Base-by-base conservation (phyloP, 768 basidiomycete genomes). In the Leccinum incarnatum region DNA sequence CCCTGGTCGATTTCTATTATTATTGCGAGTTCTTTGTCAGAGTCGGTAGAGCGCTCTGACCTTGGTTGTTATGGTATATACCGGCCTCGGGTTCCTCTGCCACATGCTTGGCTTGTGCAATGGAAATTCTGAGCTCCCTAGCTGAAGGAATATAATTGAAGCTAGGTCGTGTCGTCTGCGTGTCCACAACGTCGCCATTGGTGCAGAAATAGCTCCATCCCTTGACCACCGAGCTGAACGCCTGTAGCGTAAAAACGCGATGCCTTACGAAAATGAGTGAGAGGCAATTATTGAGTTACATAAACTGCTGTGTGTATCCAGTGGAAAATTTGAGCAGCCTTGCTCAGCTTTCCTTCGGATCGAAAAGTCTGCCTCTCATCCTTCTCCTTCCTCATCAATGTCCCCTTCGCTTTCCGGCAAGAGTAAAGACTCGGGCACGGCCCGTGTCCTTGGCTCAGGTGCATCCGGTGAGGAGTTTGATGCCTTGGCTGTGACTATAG, bases 391-490 rank as follows among this genome's bases (percentile, higher is more conserved):
- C 8, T 37, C 19, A 32, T 48, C 8, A 37, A 84, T 84, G 83
- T 81, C 83, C 40, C 83, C 83, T 50, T 69, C 77, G 29, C 57
- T 74, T 47, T 72, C 76, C 47, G 76, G 69, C 47, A 79, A 80
- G 61, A 76, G 79, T 57, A 90, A 83, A 71, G 95, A 98, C 67
- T 97, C 95, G 55, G 94, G 88, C 17, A 81, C 89, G 23, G 96
- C 96, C 56, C 85, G 96, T 53, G 78, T 98, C 58, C 81, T 97
- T 53, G 96, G 96, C 51, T 94, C 93, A 37, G 96, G 96, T 60
- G 79, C 93, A 57, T 94, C 94, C 65, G 96, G 96, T 94, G 53
- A 47, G 54, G 34, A 23, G 10, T 19, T 2, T 54, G 21, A 17
- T 19, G 14, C 3, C 19, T 15, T 1, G 23, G 19, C 5, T 21